Conservation (phyloP, 2,329 filamentous ascomycete species). For the Gremmenia infestans region DNA sequence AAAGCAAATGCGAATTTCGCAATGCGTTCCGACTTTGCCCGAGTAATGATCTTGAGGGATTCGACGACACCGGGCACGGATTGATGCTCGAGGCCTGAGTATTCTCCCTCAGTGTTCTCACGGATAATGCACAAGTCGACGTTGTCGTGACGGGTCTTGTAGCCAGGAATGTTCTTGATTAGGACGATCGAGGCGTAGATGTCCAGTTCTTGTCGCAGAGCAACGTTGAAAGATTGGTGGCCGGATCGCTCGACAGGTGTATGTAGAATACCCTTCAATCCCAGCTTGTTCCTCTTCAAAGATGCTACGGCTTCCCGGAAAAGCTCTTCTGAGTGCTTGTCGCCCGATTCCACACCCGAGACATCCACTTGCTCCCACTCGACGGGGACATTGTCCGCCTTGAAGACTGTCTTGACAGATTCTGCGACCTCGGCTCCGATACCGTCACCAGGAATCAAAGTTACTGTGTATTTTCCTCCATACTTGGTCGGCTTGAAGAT, state of each 20-base stretch:
- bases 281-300: slow-evolving; percentile 96
- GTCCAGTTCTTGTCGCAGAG: slow-evolving; percentile 97
- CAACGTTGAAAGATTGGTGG: slow-evolving; percentile 99
- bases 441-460: slow-evolving; percentile 96
- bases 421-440: slow-evolving; percentile 97
- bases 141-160: slow-evolving; percentile 93
- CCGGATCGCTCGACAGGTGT: slow-evolving; percentile 94
- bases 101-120: slow-evolving; percentile 99
- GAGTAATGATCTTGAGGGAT: slow-evolving; percentile 99
- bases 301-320: slow-evolving; percentile 95
- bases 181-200: slow-evolving; percentile 98
- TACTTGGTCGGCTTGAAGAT: slow-evolving; percentile 98
- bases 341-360: slow-evolving; percentile 78
- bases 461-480: slow-evolving; percentile 98
- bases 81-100: slow-evolving; percentile 98
- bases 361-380: slow-evolving; percentile 99
- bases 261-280: slow-evolving; percentile 97
- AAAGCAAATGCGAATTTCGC: slow-evolving; percentile 98
- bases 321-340: slow-evolving; percentile 83
- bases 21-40: slow-evolving; percentile 97
- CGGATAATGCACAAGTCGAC: slow-evolving; percentile 99
- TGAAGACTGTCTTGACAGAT: slow-evolving; percentile 98
- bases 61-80: slow-evolving; percentile 94
- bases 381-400: slow-evolving; percentile 97
- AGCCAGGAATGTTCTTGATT: slow-evolving; percentile 99